phyloP scores from a whole-genome alignment of 805 yeast species.

The Candida xyloterini region DNA sequence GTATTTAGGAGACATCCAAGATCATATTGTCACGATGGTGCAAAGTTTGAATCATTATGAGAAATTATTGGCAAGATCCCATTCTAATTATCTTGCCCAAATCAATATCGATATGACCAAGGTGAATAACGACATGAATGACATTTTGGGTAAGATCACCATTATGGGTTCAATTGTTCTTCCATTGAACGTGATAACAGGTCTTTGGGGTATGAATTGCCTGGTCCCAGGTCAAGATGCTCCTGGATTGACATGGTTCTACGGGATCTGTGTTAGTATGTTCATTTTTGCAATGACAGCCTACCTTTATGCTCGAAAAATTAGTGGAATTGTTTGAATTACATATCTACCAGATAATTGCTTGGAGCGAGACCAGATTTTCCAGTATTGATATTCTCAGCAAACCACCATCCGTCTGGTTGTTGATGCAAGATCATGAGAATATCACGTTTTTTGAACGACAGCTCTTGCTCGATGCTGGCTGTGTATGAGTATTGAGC shows the following conservation, averaged over 20 bases:
- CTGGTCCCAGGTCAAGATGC: conserved; percentile 87
- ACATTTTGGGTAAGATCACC: conserved; percentile 89
- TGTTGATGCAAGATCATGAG: conserved; percentile 53
- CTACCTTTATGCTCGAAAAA: conserved; percentile 47
- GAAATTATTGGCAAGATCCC: conserved; percentile 89
- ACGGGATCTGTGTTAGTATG: conserved; percentile 47
- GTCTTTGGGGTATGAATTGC: conserved; percentile 99
- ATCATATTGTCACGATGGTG: conserved; percentile 96
- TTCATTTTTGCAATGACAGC: conserved; percentile 43
- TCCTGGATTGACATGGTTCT: conserved; percentile 66
- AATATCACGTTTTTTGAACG: conserved; percentile 56
- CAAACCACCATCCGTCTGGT: conserved; percentile 77
- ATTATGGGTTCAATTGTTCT: conserved; percentile 91
- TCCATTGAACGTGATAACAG: conserved; percentile 94
- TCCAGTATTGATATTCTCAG: conserved; percentile 47
- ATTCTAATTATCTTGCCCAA: conserved; percentile 93
- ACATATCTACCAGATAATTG: conserved; percentile 44
- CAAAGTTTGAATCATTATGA: conserved; percentile 93
- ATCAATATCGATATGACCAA: conserved; percentile 97
- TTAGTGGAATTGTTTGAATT: conserved; percentile 31
- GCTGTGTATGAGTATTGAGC: conserved; percentile 61
- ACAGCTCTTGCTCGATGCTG: conserved; percentile 56
- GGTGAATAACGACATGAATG: conserved; percentile 95
- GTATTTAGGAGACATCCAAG: conserved; percentile 96
- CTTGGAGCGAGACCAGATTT: conserved; percentile 62